A percentile compares a stretch with the other conserved stretches of the same genome.
Evolutionary conservation across 208 protist genomes (phyloP).

Genomic region (Leishmania major): DNA sequence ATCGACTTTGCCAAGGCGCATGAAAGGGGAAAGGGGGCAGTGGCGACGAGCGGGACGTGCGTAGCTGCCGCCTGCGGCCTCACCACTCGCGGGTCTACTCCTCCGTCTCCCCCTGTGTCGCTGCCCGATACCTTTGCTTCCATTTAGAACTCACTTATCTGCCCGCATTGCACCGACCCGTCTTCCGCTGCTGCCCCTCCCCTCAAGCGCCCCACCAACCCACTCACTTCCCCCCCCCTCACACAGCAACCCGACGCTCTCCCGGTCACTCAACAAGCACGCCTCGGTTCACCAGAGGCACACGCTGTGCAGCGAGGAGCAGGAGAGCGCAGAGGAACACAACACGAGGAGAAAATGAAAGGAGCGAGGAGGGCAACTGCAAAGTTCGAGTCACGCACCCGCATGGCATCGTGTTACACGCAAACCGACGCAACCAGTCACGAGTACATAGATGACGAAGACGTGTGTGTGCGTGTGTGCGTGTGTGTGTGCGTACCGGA

Average conservation of each 20-base stretch:
- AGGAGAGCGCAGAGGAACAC: not conserved
- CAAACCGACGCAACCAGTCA: not conserved
- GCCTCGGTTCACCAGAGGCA: not conserved
- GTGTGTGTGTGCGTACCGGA: not conserved
- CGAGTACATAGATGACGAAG: not conserved
- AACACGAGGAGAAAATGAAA: too few relatives aligned
- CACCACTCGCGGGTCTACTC: not conserved
- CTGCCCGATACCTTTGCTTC: not conserved
- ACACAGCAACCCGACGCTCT: not conserved
- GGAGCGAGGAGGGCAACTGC: too few relatives aligned
- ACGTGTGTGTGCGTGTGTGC: not conserved
- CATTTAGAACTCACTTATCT: not conserved
- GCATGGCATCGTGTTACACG: not conserved
- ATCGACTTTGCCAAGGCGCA: not conserved
- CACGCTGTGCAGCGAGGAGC: not conserved
- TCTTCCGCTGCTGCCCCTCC: not conserved
- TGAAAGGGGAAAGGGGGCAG: not conserved
- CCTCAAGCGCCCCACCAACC: not conserved
- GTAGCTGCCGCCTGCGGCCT: not conserved
- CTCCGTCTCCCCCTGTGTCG: not conserved
- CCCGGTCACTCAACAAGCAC: not conserved
- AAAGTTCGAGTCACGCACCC: too few relatives aligned
- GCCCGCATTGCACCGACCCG: not conserved
- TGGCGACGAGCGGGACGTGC: not conserved
- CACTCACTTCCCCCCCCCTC: not conserved